Evolutionary conservation across 257 asterid genomes (phyloP).

Genomic region (Solanum sejunctum): DNA sequence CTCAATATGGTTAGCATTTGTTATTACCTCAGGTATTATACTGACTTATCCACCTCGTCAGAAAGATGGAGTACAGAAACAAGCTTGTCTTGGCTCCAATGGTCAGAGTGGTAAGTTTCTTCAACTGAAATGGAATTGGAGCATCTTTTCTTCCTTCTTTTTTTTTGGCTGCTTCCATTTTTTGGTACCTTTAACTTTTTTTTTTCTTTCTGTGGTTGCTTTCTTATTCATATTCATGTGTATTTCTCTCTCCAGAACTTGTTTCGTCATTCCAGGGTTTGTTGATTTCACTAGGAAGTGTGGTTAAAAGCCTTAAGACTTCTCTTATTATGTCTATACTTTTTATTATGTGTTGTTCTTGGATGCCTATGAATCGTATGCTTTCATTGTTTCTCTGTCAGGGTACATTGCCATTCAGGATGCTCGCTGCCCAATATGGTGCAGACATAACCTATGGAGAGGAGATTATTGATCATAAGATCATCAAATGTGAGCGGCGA

Average conservation of each 20-base stretch:
- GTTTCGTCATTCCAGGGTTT: not conserved
- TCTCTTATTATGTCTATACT: not conserved
- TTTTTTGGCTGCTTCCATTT: not conserved
- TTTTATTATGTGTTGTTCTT: not conserved
- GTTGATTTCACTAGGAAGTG: not conserved
- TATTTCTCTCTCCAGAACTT: not conserved
- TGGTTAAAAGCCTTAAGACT: not conserved
- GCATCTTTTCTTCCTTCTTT: not conserved
- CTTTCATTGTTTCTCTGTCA: constrained; percentile 5
- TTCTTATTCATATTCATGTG: not conserved
- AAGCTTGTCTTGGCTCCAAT: constrained; percentile 88
- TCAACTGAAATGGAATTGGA: not conserved
- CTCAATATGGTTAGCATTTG: not conserved
- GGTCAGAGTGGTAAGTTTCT: constrained; percentile 74
- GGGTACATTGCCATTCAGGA: constrained; percentile 85
- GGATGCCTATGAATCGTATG: not conserved
- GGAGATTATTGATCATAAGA: constrained; percentile 89
- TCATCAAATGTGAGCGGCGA: constrained; percentile 76
- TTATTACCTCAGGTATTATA: not conserved
- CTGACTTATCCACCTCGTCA: not conserved
- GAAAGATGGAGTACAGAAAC: constrained; percentile 46
- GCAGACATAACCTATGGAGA: constrained; percentile 85
- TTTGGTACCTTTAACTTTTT: not conserved
- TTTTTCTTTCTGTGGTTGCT: not conserved
- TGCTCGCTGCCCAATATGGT: constrained; percentile 83